phyloP scores from a whole-genome alignment of 306 rosid genomes.

The Casuarina equisetifolia region DNA sequence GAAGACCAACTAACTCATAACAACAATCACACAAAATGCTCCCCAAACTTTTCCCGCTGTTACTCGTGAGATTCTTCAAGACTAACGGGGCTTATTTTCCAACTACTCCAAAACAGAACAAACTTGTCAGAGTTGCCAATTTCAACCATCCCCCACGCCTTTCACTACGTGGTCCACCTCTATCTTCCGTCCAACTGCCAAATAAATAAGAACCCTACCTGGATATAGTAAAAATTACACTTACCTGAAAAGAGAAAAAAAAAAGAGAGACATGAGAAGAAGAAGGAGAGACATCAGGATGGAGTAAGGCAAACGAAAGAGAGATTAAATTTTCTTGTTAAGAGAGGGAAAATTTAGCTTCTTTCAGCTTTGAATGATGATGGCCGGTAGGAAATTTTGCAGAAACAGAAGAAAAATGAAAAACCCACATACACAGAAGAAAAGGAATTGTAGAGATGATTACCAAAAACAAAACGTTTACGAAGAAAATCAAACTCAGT shows the following conservation, averaged over 20 bases:
- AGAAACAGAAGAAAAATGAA: too few relatives aligned
- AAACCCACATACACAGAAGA: neutral
- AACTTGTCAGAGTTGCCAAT: constrained; percentile 30
- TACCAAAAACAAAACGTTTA: neutral
- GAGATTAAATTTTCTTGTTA: too few relatives aligned
- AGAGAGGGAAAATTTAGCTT: too few relatives aligned
- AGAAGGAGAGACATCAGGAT: neutral
- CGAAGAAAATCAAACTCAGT: neutral
- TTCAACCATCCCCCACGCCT: constrained; percentile 32
- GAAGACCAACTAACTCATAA: constrained; percentile 40
- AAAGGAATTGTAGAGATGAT: neutral
- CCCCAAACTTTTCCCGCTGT: constrained; percentile 11
- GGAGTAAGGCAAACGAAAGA: neutral
- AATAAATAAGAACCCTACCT: constrained; percentile 21
- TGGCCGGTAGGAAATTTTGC: too few relatives aligned
- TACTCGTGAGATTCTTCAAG: neutral
- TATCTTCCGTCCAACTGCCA: constrained; percentile 38
- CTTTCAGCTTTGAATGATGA: too few relatives aligned
- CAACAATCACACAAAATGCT: constrained; percentile 40
- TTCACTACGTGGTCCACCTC: constrained; percentile 30
- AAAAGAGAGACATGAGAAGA: neutral
- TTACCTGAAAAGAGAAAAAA: constrained; percentile 15
- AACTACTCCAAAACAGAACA: constrained; percentile 24
- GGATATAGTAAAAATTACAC: constrained; percentile 2
- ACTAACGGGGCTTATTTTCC: constrained; percentile 15